Conservation (phyloP, 371 early-diverging fungal species). For the Mortierella sp. region DNA sequence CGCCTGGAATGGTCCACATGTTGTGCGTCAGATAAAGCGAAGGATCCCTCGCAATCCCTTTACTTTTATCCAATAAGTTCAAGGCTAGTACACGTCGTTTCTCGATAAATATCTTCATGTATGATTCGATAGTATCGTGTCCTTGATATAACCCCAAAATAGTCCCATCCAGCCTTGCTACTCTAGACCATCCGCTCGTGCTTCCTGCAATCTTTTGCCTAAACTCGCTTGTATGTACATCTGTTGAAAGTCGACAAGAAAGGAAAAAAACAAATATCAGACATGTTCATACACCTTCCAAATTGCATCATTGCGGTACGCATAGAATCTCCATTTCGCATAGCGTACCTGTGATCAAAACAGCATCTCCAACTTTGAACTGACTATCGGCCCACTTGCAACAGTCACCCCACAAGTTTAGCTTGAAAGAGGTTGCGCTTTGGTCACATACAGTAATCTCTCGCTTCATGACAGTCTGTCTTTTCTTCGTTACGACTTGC, state of each 20-base stretch:
- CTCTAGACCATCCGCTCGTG: slow-evolving; percentile 24
- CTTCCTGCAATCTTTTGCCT: slow-evolving; percentile 20
- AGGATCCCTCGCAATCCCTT: slow-evolving; percentile 18
- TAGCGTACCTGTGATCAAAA: slow-evolving; percentile 28
- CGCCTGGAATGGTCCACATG: not conserved
- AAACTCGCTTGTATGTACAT: slow-evolving; percentile 24
- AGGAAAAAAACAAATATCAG: no score
- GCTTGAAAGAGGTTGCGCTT: slow-evolving; percentile 36
- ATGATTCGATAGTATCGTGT: not conserved
- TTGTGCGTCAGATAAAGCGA: slow-evolving; percentile 21
- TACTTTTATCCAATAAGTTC: slow-evolving; percentile 26
- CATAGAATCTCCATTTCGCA: no score
- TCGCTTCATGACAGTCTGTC: slow-evolving; percentile 5
- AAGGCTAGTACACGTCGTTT: slow-evolving; percentile 20
- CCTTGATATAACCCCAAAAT: slow-evolving; percentile 13
- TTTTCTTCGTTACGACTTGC: slow-evolving; percentile 10
- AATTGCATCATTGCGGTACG: no score
- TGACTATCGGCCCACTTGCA: slow-evolving; percentile 19
- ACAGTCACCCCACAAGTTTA: slow-evolving; percentile 27
- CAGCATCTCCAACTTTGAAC: slow-evolving; percentile 23
- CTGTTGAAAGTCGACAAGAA: slow-evolving; percentile 1
- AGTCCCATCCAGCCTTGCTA: slow-evolving; percentile 18
- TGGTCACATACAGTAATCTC: slow-evolving; percentile 21
- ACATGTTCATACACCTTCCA: no score
- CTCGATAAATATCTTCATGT: slow-evolving; percentile 8